A percentile compares a stretch with the other conserved stretches of the same genome.
Conservation (phyloP, 169 alveolate genomes). For the Plasmodium malariae region DNA sequence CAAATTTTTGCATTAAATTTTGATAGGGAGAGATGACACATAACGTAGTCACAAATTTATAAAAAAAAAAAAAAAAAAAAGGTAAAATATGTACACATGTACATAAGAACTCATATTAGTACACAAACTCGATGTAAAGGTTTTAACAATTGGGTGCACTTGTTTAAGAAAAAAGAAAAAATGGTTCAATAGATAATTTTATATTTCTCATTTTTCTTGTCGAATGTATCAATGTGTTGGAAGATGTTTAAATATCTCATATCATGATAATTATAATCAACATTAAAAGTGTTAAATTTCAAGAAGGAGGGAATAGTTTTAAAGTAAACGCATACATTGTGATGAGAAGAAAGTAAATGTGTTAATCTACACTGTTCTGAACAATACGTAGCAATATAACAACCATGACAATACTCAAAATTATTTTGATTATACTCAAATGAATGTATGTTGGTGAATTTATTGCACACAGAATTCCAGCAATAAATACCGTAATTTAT, state of each 20-base stretch:
- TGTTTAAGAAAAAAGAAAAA: background rate
- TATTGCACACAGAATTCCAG: conserved; percentile 71
- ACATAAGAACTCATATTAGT: background rate
- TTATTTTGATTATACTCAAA: conserved; percentile 61
- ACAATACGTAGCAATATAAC: conserved; percentile 69
- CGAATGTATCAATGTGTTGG: conserved; percentile 46
- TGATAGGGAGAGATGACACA: background rate
- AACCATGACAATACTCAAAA: conserved; percentile 61
- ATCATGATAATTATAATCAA: conserved; percentile 3
- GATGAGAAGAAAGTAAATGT: conserved; percentile 59
- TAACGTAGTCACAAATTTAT: background rate
- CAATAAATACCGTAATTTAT: conserved; percentile 74
- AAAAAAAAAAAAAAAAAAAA: conserved; percentile 22
- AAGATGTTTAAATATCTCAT: conserved; percentile 54
- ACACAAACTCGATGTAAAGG: background rate
- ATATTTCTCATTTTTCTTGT: conserved; percentile 48
- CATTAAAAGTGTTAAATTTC: conserved; percentile 15
- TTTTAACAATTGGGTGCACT: background rate
- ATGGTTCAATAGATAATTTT: conserved; percentile 44
- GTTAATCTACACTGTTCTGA: conserved; percentile 55
- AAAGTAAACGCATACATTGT: conserved; percentile 65
- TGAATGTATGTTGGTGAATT: conserved; percentile 26
- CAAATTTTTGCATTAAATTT: background rate
- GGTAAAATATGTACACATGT: background rate
- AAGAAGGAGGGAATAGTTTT: conserved; percentile 59